phyloP scores from a whole-genome alignment of 2,329 filamentous ascomycete genomes.

The Aspergillus sp. region DNA sequence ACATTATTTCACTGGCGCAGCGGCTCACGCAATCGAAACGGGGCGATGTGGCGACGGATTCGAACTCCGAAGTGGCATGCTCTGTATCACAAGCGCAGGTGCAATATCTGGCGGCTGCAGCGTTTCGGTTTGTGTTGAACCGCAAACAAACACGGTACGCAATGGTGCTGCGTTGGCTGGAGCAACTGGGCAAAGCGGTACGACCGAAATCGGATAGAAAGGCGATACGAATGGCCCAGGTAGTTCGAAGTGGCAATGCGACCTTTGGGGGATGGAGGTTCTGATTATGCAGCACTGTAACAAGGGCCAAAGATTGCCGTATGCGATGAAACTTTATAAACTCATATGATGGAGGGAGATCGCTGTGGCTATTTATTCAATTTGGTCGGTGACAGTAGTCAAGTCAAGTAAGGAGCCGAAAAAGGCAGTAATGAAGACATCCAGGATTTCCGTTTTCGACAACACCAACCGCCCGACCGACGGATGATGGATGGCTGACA shows the following conservation, averaged over 20 bases:
- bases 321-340: no score
- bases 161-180: constrained; percentile 65
- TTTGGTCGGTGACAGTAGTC: no score
- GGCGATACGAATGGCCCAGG: constrained; percentile 25
- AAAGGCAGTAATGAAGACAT: no score
- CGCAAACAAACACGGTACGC: constrained; percentile 68
- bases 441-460: no score
- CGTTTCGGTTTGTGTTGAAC: constrained; percentile 64
- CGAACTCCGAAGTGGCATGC: constrained; percentile 45
- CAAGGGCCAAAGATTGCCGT: no score
- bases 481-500: no score
- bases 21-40: constrained; percentile 19
- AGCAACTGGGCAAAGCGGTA: constrained; percentile 41
- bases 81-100: constrained; percentile 57
- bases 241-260: constrained; percentile 27
- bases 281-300: constrained; percentile 5
- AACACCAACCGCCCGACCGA: no score
- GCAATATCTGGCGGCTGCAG: constrained; percentile 61
- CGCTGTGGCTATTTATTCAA: no score
- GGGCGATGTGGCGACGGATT: constrained; percentile 3
- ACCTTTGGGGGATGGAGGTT: constrained; percentile 35
- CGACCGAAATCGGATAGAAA: constrained; percentile 30
- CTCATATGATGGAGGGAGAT: no score
- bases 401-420: no score
- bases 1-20: constrained; percentile 58